A percentile compares a stretch with the other conserved stretches of the same genome.
Conservation (phyloP, 176 grass and related monocot genomes). For the Triticum aestivum region IWGSC_CS_RefSeq_v2.1 NC_057800.1:374108665-374109164, state of each 20-base stretch:
- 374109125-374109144: background rate
- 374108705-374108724: background rate
- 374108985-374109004: conserved; percentile 70
- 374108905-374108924: background rate
- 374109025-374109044: conserved; percentile 92
- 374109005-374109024: conserved; percentile 91
- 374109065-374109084: conserved; percentile 7
- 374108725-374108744: conserved; percentile 5
- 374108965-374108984: conserved; percentile 38
- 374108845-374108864: background rate
- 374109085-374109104: background rate
- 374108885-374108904: background rate
- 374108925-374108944: background rate
- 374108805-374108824: background rate
- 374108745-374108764: background rate
- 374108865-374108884: background rate
- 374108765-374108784: background rate
- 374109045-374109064: conserved; percentile 92
- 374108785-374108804: conserved; percentile 3
- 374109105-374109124: background rate
- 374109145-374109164: conserved; percentile 81
- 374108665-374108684: background rate
- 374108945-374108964: conserved; percentile 22
- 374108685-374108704: background rate
- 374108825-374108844: background rate